These are phyloP conservation scores for Sporothrix dimorphospora DNA, from an alignment of 2,329 filamentous ascomycete genomes.

Conservation along the genomic window DNA sequence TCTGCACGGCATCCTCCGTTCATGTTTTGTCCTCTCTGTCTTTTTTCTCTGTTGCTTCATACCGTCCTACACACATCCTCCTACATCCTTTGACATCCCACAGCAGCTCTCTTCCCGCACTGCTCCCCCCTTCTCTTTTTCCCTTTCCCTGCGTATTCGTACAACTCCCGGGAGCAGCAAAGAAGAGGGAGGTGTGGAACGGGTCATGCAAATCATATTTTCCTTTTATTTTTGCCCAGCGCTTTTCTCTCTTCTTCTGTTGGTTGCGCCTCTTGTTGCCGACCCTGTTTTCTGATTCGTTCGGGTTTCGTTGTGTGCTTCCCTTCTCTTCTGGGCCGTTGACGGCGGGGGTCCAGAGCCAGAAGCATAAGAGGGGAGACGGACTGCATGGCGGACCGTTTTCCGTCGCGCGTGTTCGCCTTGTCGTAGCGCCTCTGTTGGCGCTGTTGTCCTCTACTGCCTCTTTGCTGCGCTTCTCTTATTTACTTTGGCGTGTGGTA, in stretches of 20 bases:
- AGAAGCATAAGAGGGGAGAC: background rate
- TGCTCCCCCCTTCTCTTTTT: background rate
- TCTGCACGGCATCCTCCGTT: constrained; percentile 18
- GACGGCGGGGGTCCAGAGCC: constrained; percentile 3
- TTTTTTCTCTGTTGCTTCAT: background rate
- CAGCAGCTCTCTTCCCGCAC: background rate
- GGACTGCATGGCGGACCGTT: constrained; percentile 32
- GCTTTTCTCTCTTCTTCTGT: constrained; percentile 18
- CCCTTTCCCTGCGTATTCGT: background rate
- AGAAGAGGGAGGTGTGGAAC: constrained; percentile 19
- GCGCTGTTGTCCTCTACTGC: background rate
- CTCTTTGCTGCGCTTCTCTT: too few species aligned
- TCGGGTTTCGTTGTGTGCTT: background rate
- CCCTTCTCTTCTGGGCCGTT: background rate
- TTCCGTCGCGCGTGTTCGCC: constrained; percentile 19
- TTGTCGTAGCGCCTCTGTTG: constrained; percentile 16
- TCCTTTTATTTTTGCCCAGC: background rate
- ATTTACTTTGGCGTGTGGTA: background rate
- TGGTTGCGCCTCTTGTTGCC: constrained; percentile 13
- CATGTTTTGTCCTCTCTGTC: background rate
- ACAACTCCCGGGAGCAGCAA: background rate
- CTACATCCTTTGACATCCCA: background rate
- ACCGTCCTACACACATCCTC: too few species aligned
- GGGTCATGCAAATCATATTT: constrained; percentile 31
- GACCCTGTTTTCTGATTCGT: constrained; percentile 26